A percentile compares a stretch with the other conserved stretches of the same genome.
These are phyloP conservation scores for Gaultheria prostrata DNA, from an alignment of 148 eudicot species.

Conservation along the genomic window DNA sequence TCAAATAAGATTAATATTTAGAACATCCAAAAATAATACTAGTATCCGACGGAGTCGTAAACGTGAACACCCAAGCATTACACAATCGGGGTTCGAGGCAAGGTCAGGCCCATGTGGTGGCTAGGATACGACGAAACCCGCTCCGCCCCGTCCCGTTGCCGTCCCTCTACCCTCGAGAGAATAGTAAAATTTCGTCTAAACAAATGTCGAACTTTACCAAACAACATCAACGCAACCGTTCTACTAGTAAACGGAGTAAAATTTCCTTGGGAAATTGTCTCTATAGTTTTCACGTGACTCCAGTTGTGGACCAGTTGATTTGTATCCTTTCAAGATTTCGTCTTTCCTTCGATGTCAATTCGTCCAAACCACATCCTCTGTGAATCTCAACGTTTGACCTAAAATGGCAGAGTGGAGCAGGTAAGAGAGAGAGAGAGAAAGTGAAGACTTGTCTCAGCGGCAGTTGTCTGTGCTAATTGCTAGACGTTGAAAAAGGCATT, in stretches of 20 bases:
- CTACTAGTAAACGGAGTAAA: not conserved
- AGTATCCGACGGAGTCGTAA: no score
- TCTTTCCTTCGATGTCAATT: not conserved
- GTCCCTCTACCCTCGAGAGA: no score
- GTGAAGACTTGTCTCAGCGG: not conserved
- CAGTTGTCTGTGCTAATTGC: not conserved
- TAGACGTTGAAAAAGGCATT: not conserved
- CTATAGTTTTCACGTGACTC: not conserved
- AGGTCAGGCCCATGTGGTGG: no score
- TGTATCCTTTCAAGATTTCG: not conserved
- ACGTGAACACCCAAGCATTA: no score
- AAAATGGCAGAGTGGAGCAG: not conserved
- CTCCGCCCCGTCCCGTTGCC: no score
- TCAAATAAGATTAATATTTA: no score
- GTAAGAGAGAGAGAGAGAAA: not conserved
- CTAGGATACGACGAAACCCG: no score
- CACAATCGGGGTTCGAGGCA: no score
- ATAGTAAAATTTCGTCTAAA: no score
- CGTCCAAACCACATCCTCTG: not conserved
- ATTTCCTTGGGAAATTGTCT: not conserved
- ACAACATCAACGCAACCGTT: not conserved
- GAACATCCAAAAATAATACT: no score
- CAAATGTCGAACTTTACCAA: no score
- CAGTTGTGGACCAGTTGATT: not conserved
- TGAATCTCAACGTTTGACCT: not conserved